Percentiles rank a stretch among this genome's conserved stretches.
Conservation (phyloP, 768 basidiomycete genomes). For the Udeniomyces megalosporus region DNA sequence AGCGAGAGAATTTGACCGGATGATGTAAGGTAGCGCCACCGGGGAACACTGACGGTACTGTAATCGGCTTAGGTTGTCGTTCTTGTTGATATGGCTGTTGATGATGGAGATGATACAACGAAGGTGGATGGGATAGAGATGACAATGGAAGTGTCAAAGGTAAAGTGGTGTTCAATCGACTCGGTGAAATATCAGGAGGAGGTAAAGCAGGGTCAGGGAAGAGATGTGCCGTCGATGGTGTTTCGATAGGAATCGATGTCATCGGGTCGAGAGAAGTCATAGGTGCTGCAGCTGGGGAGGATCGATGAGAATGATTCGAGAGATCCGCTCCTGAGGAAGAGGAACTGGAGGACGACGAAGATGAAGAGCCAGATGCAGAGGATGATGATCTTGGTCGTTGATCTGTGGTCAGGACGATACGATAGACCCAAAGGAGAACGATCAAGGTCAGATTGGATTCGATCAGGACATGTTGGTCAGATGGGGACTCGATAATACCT, state of each 20-base stretch:
- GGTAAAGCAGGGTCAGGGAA: constrained; percentile 1
- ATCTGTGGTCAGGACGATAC: not conserved
- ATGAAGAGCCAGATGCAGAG: not conserved
- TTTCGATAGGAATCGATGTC: not conserved
- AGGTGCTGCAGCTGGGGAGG: not conserved
- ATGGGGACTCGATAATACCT: not conserved
- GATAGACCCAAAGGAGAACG: not conserved
- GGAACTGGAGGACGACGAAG: not conserved
- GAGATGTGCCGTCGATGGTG: not conserved
- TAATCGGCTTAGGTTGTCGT: too few relatives aligned
- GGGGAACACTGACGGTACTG: too few relatives aligned
- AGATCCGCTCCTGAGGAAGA: not conserved
- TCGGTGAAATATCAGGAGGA: not conserved
- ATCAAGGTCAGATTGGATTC: not conserved
- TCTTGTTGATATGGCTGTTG: not conserved
- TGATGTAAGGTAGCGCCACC: too few relatives aligned
- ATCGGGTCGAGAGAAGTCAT: not conserved
- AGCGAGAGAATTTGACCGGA: too few relatives aligned
- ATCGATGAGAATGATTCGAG: not conserved
- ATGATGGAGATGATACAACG: too few relatives aligned
- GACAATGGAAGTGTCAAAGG: not conserved
- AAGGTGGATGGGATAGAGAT: too few relatives aligned
- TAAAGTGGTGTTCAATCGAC: not conserved
- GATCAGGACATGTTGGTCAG: not conserved
- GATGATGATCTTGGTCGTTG: not conserved